Percentiles rank a stretch among this genome's conserved stretches.
Evolutionary conservation across 73 alveolate genomes (phyloP).

Genomic region (Paramecium sonneborni): DNA sequence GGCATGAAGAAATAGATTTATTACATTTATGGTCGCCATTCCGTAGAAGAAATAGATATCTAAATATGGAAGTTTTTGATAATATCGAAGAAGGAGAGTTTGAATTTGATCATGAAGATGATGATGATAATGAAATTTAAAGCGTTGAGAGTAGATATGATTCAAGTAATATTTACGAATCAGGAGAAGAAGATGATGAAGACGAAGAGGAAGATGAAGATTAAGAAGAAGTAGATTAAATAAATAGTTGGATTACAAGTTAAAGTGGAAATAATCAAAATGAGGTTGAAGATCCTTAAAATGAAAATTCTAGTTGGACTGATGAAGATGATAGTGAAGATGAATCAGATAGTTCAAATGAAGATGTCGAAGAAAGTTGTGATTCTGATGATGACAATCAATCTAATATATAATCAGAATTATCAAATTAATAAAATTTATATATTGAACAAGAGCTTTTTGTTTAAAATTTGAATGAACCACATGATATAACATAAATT

Average conservation of each 20-base stretch:
- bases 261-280: neutral
- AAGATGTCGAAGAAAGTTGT: neutral
- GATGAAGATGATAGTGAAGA: slow-evolving; percentile 27
- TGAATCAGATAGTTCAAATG: neutral
- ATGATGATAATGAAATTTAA: neutral
- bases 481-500: neutral
- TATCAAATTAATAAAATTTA: neutral
- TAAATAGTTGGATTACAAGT: neutral
- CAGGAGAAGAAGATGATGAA: neutral
- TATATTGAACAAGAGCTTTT: no score
- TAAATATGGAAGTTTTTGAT: neutral
- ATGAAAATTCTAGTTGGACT: neutral
- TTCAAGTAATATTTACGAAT: neutral
- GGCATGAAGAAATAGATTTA: neutral
- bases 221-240: slow-evolving; percentile 16
- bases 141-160: neutral
- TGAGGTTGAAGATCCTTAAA: neutral
- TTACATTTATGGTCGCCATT: neutral
- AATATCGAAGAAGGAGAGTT: neutral
- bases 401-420: neutral
- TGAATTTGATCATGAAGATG: neutral
- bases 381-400: neutral
- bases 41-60: neutral
- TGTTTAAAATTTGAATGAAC: neutral
- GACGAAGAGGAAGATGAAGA: no score